A percentile compares a stretch with the other conserved stretches of the same genome.
Evolutionary conservation across 139 green algal genomes (phyloP).

Genomic region (Asterochloris sp.): DNA sequence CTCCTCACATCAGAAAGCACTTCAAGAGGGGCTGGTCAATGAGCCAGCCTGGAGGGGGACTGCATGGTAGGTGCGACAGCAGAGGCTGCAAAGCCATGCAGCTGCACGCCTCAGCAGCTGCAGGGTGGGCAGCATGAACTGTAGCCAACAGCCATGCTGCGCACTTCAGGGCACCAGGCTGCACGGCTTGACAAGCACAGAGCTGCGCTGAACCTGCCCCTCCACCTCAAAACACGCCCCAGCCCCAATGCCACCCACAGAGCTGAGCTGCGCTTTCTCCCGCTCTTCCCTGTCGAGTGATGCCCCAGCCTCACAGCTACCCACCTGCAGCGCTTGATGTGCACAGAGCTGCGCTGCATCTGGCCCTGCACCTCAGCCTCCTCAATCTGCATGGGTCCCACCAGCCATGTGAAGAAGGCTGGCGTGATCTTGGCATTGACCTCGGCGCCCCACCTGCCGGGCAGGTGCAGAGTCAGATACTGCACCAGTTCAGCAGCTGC

Average conservation of each 20-base stretch:
- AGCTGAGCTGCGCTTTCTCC: no score
- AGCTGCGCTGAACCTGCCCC: slow-evolving; percentile 28
- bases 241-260: no score
- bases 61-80: no score
- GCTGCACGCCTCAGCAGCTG: no score
- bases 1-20: not conserved
- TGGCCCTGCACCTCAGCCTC: slow-evolving; percentile 36
- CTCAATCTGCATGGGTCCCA: slow-evolving; percentile 47
- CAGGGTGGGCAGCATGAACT: no score
- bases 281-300: no score
- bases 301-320: no score
- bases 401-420: slow-evolving; percentile 74
- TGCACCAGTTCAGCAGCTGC: no score
- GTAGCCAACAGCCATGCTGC: no score
- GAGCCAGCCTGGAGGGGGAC: no score
- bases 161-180: slow-evolving; percentile 16
- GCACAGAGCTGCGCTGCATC: slow-evolving; percentile 43
- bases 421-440: slow-evolving; percentile 71
- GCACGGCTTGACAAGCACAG: slow-evolving; percentile 68
- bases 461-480: slow-evolving; percentile 44
- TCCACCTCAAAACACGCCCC: slow-evolving; percentile 24
- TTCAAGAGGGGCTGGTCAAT: no score
- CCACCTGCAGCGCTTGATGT: slow-evolving; percentile 67
- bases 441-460: slow-evolving; percentile 76
- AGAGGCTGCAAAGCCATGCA: no score